phyloP scores from a whole-genome alignment of 2,329 filamentous ascomycete genomes.

The Anisogramma anomala region DNA sequence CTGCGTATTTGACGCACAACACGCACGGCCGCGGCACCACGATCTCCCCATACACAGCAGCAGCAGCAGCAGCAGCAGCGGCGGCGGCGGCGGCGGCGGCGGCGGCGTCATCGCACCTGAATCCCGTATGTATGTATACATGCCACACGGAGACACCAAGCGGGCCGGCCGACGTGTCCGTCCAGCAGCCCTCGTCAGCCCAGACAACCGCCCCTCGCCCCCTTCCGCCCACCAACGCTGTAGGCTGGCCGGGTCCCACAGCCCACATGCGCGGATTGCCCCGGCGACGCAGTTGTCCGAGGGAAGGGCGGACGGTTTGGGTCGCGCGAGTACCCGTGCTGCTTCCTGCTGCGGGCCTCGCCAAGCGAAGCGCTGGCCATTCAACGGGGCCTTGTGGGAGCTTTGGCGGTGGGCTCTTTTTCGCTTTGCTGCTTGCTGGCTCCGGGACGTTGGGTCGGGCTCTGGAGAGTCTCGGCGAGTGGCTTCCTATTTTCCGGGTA shows the following conservation, averaged over 20 bases:
- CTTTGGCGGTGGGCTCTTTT: neutral
- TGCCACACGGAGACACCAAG: neutral
- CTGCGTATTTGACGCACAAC: neutral
- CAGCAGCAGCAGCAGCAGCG: too few species aligned
- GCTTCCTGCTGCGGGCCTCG: too few species aligned
- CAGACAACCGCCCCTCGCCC: neutral
- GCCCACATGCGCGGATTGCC: neutral
- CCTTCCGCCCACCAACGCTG: neutral
- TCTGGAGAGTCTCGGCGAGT: too few species aligned
- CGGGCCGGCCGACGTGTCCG: neutral
- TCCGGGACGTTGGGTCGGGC: neutral
- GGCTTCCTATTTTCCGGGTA: too few species aligned
- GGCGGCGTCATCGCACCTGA: too few species aligned
- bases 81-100: too few species aligned
- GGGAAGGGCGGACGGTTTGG: neutral
- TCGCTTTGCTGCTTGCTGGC: too few species aligned
- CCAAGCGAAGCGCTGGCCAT: neutral
- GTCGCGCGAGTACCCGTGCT: neutral
- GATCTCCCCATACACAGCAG: neutral
- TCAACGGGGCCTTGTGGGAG: neutral
- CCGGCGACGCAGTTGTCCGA: slow-evolving; percentile 1
- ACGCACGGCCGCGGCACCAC: neutral
- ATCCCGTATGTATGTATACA: neutral
- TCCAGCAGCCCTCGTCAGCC: too few species aligned
- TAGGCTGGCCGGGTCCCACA: neutral